Conservation (phyloP, 2,329 filamentous ascomycete genomes). For the Cercospora sp. region DNA sequence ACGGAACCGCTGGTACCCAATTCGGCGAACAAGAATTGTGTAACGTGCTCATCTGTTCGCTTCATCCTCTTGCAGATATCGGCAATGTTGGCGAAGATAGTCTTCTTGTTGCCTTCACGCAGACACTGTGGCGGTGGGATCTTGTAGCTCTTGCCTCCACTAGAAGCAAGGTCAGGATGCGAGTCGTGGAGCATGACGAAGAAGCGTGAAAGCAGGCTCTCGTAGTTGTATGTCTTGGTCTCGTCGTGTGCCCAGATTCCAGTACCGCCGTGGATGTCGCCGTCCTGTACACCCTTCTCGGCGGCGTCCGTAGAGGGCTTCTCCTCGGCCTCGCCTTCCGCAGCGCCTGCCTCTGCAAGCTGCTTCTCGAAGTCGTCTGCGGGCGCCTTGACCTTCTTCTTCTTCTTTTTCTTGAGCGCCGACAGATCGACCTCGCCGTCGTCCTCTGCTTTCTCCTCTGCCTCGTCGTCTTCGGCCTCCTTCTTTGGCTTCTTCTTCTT, state of each 20-base stretch:
- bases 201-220: conserved; percentile 83
- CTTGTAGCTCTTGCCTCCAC: conserved; percentile 86
- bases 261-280: conserved; percentile 83
- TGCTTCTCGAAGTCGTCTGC: conserved; percentile 68
- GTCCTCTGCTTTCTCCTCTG: conserved; percentile 52
- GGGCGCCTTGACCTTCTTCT: conserved; percentile 63
- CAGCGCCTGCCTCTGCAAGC: conserved; percentile 61
- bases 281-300: conserved; percentile 53
- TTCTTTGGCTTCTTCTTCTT: conserved; percentile 68
- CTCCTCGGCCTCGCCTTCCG: conserved; percentile 54
- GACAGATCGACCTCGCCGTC: conserved; percentile 64
- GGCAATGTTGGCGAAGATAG: conserved; percentile 97
- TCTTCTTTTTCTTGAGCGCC: conserved; percentile 86
- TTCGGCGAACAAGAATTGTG: conserved; percentile 94
- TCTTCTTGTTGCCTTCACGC: conserved; percentile 99
- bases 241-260: conserved; percentile 87
- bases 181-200: conserved; percentile 92
- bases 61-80: conserved; percentile 99
- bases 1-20: conserved; percentile 96
- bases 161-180: conserved; percentile 89
- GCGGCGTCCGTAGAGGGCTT: conserved; percentile 50
- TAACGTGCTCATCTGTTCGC: conserved; percentile 89
- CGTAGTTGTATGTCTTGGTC: conserved; percentile 76
- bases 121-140: conserved; percentile 98
- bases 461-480: conserved; percentile 43